Base-by-base conservation (phyloP, 345 rosid genomes). In the Salix viminalis region DNA sequence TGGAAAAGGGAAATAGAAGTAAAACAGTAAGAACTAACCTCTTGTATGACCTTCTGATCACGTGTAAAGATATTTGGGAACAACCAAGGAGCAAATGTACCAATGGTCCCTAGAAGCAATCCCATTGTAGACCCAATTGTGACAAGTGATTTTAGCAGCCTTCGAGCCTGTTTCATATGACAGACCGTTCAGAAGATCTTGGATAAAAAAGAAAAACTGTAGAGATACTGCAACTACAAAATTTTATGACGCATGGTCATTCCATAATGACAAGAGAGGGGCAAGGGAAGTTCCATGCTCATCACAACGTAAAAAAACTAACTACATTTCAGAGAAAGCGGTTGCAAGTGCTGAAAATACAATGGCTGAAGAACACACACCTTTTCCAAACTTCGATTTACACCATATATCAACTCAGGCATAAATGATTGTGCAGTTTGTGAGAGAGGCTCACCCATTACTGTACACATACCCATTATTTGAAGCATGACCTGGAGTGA, bases 351-450 rank as follows among this genome's bases (percentile, higher is more conserved):
- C 34, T 13, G 6, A 12, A 66, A 32, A 50, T 66, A 69, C 41
- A 37, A 73, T 42, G 50, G 13, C 12, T 23, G 9, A 34, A 21
- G 24, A 56, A 64, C 77, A 32, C 77, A 32, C 68, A 90, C 97
- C 89, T 92, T 94, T 66, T 75, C 75, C 83, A 90, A 82, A 83
- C 82, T 90, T 73, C 89, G 86, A 34, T 85, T 87, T 74, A 75
- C 86, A 72, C 98, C 97, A 61, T 86, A 87, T 75, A 94, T 80
- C 80, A 91, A 80, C 90, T 88, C 97, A 7, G 97, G 98, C 97
- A 92, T 89, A 75, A 92, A 94, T 73, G 98, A 90, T 77, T 94
- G 97, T 70, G 98, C 95, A 64, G 98, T 91, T 81, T 94, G 98
- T 77, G 95, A 94, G 69, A 94, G 97, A 69, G 98, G 97, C 85